Percentiles rank a stretch among this genome's conserved stretches.
These are phyloP conservation scores for Lindgomyces ingoldianus DNA, from an alignment of 495 filamentous ascomycete genomes.

Conservation along the genomic window DNA sequence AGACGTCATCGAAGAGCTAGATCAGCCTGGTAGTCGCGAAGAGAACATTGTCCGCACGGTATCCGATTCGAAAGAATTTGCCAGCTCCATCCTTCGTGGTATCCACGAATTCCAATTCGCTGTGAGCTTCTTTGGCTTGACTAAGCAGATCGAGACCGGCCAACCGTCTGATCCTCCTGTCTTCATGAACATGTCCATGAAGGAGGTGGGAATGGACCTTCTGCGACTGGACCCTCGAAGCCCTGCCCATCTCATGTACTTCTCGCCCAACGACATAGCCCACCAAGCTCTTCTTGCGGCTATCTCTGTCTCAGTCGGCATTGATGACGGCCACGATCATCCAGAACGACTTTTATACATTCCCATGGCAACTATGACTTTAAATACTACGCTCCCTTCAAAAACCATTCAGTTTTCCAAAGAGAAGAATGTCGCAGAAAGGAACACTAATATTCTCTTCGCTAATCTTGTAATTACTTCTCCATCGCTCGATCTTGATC, in stretches of 20 bases:
- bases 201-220: conserved; percentile 91
- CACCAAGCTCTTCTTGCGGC: conserved; percentile 93
- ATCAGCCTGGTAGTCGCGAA: conserved; percentile 69
- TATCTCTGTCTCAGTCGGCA: conserved; percentile 84
- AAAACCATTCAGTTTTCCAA: conserved; percentile 84
- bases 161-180: conserved; percentile 67
- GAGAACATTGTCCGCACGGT: conserved; percentile 79
- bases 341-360: conserved; percentile 88
- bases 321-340: conserved; percentile 84
- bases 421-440: conserved; percentile 73
- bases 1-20: conserved; percentile 77
- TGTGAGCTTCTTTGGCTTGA: conserved; percentile 85
- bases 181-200: conserved; percentile 85
- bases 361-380: conserved; percentile 95
- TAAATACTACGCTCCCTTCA: conserved; percentile 90
- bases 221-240: conserved; percentile 91
- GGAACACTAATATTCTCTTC: conserved; percentile 94
- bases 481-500: conserved; percentile 92
- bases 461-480: conserved; percentile 96
- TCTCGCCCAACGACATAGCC: conserved; percentile 86
- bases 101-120: conserved; percentile 97
- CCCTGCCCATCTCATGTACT: conserved; percentile 98
- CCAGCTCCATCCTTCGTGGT: conserved; percentile 84
- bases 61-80: conserved; percentile 90
- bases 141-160: conserved; percentile 68